Percentiles rank a stretch among this genome's conserved stretches.
These are phyloP conservation scores for Solanum lycopersicoides DNA, from an alignment of 257 asterid species.

Conservation along the genomic window DNA sequence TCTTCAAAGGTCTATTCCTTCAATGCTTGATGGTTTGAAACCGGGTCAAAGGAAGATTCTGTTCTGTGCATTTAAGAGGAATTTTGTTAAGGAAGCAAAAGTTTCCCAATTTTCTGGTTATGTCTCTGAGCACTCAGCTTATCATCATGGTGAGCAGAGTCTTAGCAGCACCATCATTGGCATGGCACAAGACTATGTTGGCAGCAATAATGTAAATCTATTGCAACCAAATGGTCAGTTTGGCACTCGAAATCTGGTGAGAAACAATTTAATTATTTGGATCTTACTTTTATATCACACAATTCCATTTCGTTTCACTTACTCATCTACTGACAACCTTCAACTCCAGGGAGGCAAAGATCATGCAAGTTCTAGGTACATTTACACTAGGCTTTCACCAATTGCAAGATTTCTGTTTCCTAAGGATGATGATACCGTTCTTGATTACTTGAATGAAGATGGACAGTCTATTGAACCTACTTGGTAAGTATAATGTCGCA, in stretches of 20 bases:
- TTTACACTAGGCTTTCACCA: constrained; percentile 62
- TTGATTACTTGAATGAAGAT: constrained; percentile 80
- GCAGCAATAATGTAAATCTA: constrained; percentile 92
- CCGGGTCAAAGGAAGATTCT: constrained; percentile 98
- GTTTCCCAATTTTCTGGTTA: constrained; percentile 94
- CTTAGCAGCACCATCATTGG: constrained; percentile 90
- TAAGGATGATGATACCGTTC: constrained; percentile 75
- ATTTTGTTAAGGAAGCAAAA: constrained; percentile 76
- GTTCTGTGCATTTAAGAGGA: constrained; percentile 86
- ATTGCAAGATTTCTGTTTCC: constrained; percentile 73
- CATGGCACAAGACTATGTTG: constrained; percentile 92
- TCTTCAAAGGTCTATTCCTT: constrained; percentile 95
- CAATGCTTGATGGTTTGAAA: constrained; percentile 97
- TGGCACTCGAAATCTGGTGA: constrained; percentile 88
- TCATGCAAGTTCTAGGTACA: constrained; percentile 92
- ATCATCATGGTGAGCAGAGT: constrained; percentile 98
- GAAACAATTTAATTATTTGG: not conserved
- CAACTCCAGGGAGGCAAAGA: constrained; percentile 89
- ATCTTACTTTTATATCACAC: not conserved
- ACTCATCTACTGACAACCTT: not conserved
- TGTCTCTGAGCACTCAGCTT: constrained; percentile 97
- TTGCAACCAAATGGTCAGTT: constrained; percentile 92
- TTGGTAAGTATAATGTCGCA: constrained; percentile 38
- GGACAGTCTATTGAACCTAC: constrained; percentile 90
- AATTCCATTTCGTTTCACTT: not conserved